phyloP scores from a whole-genome alignment of 2,329 filamentous ascomycete species.

The Pyrenophora tritici-repentis region DNA sequence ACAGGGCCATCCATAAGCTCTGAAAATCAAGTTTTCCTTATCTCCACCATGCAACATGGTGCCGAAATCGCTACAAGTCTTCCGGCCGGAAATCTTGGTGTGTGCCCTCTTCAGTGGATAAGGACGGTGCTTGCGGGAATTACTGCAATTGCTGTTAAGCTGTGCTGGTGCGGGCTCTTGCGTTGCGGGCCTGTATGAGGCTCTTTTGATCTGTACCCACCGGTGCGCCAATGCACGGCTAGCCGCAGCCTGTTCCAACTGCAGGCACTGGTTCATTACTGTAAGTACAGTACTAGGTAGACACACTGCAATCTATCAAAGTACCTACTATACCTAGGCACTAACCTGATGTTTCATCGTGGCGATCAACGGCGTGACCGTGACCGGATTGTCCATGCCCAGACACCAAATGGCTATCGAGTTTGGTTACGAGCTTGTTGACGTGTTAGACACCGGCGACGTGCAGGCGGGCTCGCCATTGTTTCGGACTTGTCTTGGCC shows the following conservation, averaged over 20 bases:
- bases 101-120: background rate
- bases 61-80: slow-evolving; percentile 4
- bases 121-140: slow-evolving; percentile 12
- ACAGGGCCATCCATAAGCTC: background rate
- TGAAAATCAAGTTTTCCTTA: slow-evolving; percentile 16
- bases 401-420: too few relatives aligned
- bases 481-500: slow-evolving; percentile 14
- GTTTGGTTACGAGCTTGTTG: background rate
- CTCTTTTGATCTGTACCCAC: slow-evolving; percentile 11
- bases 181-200: slow-evolving; percentile 8
- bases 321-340: too few relatives aligned
- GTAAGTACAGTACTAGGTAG: too few relatives aligned
- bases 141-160: background rate
- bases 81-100: slow-evolving; percentile 8
- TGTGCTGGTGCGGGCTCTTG: too few relatives aligned
- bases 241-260: slow-evolving; percentile 16
- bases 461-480: slow-evolving; percentile 13
- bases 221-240: slow-evolving; percentile 15
- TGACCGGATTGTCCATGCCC: too few relatives aligned
- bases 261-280: background rate
- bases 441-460: slow-evolving; percentile 8
- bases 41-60: slow-evolving; percentile 8
- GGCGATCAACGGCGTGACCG: too few relatives aligned
- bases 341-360: too few relatives aligned
- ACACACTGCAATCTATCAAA: too few relatives aligned